Conservation (phyloP, 768 basidiomycete genomes). For the Boletus speciosus region DNA sequence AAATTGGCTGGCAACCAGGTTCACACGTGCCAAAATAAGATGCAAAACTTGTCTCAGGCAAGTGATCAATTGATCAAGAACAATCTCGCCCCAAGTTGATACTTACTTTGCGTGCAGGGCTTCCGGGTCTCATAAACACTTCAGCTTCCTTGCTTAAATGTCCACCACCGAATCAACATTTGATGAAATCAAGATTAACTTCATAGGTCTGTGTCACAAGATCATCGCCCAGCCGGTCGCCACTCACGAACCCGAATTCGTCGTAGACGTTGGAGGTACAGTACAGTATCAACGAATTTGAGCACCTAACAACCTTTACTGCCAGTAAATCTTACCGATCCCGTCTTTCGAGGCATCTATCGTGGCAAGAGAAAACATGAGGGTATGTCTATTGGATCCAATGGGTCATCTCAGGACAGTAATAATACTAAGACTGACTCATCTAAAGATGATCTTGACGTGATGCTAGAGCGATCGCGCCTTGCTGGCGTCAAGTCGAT, state of each 20-base stretch:
- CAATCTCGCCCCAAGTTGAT: too few species aligned
- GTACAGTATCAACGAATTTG: constrained; percentile 9
- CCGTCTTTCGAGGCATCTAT: constrained; percentile 52
- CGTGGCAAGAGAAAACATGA: constrained; percentile 49
- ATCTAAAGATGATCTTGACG: constrained; percentile 56
- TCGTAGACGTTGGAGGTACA: constrained; percentile 38
- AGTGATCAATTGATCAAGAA: too few species aligned
- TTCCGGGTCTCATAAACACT: too few species aligned
- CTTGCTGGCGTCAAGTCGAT: constrained; percentile 63
- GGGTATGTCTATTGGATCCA: constrained; percentile 29
- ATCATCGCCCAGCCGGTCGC: background rate
- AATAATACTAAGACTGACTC: background rate
- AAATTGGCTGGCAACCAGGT: constrained; percentile 2
- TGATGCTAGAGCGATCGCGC: constrained; percentile 53
- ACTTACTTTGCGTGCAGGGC: too few species aligned
- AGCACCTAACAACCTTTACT: background rate
- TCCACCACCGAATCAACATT: background rate
- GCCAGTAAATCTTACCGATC: constrained; percentile 54
- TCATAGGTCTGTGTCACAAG: constrained; percentile 33
- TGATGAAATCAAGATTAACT: constrained; percentile 18
- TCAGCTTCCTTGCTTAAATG: background rate
- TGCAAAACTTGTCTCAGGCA: background rate
- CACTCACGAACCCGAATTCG: background rate
- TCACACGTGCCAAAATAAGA: constrained; percentile 12
- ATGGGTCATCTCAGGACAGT: background rate